phyloP scores from a whole-genome alignment of 2,329 filamentous ascomycete species.

The Colletotrichum coccodes region DNA sequence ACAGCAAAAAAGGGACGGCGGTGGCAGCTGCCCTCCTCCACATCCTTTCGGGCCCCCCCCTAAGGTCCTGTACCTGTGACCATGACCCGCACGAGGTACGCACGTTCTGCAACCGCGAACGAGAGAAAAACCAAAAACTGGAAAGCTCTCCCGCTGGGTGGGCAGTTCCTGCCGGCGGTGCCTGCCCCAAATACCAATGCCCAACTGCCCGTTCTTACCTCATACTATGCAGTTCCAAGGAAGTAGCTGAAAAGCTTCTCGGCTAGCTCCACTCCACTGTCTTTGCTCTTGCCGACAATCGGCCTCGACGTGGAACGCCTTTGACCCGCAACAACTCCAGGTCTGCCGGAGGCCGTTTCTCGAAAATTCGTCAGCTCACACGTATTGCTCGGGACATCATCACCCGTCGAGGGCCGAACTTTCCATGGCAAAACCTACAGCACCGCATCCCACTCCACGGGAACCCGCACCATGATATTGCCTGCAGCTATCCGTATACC shows the following conservation, averaged over 20 bases:
- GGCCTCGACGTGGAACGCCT: not conserved
- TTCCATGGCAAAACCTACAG: not conserved
- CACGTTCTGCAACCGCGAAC: not conserved
- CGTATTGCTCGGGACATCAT: constrained; percentile 3
- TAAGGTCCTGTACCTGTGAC: not conserved
- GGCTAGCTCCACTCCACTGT: constrained; percentile 5
- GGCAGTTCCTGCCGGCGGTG: not conserved
- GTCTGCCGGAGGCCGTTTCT: not conserved
- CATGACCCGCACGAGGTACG: constrained; percentile 14
- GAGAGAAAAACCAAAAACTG: not conserved
- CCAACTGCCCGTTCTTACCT: not conserved
- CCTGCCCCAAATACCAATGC: not conserved
- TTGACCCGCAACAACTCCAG: not conserved
- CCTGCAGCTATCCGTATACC: not conserved
- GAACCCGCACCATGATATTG: not conserved
- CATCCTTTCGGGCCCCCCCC: not conserved
- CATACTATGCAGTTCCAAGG: not conserved
- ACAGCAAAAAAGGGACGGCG: not conserved
- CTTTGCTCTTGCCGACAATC: constrained; percentile 7
- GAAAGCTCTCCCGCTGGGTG: not conserved
- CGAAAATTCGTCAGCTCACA: not conserved
- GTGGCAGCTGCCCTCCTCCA: not conserved
- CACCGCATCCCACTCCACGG: not conserved
- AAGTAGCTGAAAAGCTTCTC: constrained; percentile 10
- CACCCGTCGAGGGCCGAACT: not conserved